Percentiles rank a stretch among this genome's conserved stretches.
These are phyloP conservation scores for Agroathelia rolfsii DNA, from an alignment of 1,284 basidiomycete species.

Conservation along the genomic window DNA sequence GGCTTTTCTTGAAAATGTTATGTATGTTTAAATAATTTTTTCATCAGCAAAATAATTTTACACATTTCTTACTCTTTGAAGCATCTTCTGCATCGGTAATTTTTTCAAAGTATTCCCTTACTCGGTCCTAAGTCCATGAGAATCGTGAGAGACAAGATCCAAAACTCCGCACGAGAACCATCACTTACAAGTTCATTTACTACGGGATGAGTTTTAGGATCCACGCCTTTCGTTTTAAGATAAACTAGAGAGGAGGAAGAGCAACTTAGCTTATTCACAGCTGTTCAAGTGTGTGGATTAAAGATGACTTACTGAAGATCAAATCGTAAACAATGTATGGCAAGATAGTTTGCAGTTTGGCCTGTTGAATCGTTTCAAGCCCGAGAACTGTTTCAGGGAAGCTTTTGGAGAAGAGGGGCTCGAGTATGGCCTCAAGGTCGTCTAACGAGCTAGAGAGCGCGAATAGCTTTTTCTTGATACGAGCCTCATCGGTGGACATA, in stretches of 20 bases:
- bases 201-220: slow-evolving; percentile 69
- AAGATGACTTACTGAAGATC: slow-evolving; percentile 54
- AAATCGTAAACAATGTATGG: slow-evolving; percentile 78
- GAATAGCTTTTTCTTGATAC: slow-evolving; percentile 43
- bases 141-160: slow-evolving; percentile 4
- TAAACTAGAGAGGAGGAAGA: slow-evolving; percentile 41
- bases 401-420: slow-evolving; percentile 52
- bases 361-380: slow-evolving; percentile 68
- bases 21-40: slow-evolving; percentile 6
- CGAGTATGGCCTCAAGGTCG: slow-evolving; percentile 53
- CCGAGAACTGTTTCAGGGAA: slow-evolving; percentile 54
- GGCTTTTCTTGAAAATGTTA: slow-evolving; percentile 28
- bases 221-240: slow-evolving; percentile 65
- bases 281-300: slow-evolving; percentile 5
- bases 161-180: neutral
- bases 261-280: too few relatives aligned
- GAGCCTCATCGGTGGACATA: slow-evolving; percentile 50
- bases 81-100: slow-evolving; percentile 65
- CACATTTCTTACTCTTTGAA: slow-evolving; percentile 37
- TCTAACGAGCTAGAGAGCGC: slow-evolving; percentile 48
- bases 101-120: slow-evolving; percentile 72
- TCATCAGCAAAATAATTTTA: slow-evolving; percentile 9
- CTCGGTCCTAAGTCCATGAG: slow-evolving; percentile 46
- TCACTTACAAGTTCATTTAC: slow-evolving; percentile 58
- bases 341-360: slow-evolving; percentile 63